A percentile compares a stretch with the other conserved stretches of the same genome.
Evolutionary conservation across 2,329 filamentous ascomycete genomes (phyloP).

Genomic region (Neoscytalidium dimidiatum): DNA sequence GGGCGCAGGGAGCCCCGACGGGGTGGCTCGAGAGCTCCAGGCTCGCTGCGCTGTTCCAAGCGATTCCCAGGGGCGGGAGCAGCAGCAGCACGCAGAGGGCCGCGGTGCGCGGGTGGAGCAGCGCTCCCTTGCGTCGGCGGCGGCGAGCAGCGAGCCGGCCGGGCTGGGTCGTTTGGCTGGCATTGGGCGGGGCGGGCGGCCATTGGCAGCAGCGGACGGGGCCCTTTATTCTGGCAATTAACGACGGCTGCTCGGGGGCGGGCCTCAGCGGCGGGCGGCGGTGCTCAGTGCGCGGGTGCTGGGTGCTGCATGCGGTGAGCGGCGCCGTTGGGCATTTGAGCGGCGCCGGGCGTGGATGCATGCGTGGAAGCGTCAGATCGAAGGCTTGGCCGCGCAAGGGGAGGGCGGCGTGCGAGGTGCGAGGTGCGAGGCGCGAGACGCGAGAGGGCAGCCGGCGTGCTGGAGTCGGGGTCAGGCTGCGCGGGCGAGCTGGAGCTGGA

Average conservation of each 20-base stretch:
- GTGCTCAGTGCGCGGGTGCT: constrained; percentile 7
- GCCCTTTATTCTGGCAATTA: not conserved
- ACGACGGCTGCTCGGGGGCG: not conserved
- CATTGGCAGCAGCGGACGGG: not conserved
- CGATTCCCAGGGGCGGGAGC: constrained; percentile 11
- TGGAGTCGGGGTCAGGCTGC: not conserved
- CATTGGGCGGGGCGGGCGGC: not conserved
- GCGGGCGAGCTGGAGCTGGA: not conserved
- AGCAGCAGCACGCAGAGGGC: not conserved
- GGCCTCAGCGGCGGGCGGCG: not conserved
- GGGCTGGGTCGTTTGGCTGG: no score
- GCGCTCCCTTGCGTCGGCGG: not conserved
- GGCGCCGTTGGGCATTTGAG: constrained; percentile 9
- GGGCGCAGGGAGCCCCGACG: constrained; percentile 12
- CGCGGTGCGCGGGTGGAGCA: not conserved
- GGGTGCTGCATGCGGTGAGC: constrained; percentile 11
- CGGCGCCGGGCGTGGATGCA: constrained; percentile 5
- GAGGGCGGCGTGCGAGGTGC: no score
- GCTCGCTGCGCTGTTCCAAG: constrained; percentile 15
- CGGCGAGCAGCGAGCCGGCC: no score
- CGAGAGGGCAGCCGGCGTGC: no score
- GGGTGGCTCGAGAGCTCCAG: constrained; percentile 10
- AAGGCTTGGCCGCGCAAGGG: constrained; percentile 9
- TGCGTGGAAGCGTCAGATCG: constrained; percentile 15
- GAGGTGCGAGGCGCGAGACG: no score